Base-by-base conservation (phyloP, 2,329 filamentous ascomycete genomes). In the Penicillium sp. region DNA sequence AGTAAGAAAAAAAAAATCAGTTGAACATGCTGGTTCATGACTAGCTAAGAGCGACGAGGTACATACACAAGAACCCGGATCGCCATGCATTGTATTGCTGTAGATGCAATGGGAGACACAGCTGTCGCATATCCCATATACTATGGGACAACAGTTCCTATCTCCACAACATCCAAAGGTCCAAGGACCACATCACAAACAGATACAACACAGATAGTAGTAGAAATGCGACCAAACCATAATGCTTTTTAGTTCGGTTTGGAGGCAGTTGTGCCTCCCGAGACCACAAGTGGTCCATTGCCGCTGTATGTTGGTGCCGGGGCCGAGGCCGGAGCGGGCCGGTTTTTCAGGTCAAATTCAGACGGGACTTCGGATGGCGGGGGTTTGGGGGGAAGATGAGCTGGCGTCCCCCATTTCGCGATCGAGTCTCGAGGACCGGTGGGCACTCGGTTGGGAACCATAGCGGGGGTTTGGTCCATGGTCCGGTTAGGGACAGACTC, bases 391-490 rank as follows among this genome's bases (percentile, higher is more conserved):
- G 78, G 78, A 22, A 80, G 70, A 63, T 80, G 77, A 30, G 78
- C 73, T 8, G 78, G 78, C 0, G 77, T 79, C n/a, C 78, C 77
- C 74, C 78, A 80, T 70, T 79, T 80, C 7, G 78, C 72, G 46
- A 78, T 76, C 8, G 76, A 77, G 53, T 75, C 73, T 51, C 71
- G 69, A 22, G 60, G 59, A 17, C 64, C 59, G 37, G 64, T 54
- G 40, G 61, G 53, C 28, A 51, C 57, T 30, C 68, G 70, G 47
- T 56, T 40, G 44, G 62, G 22, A 46, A 56, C 63, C 35, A 55
- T 51, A 25, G 56, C 47, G 12, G 61, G 42, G 10, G 56, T 19
- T 45, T 61, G 58, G 14, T 70, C 68, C 50, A 62, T 59, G 30
- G 50, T 49, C 36, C 68, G 69, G 31, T 44, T 61, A 25, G 51